Base-by-base conservation (phyloP, 257 asterid species). In the Jacaranda mimosifolia region DNA sequence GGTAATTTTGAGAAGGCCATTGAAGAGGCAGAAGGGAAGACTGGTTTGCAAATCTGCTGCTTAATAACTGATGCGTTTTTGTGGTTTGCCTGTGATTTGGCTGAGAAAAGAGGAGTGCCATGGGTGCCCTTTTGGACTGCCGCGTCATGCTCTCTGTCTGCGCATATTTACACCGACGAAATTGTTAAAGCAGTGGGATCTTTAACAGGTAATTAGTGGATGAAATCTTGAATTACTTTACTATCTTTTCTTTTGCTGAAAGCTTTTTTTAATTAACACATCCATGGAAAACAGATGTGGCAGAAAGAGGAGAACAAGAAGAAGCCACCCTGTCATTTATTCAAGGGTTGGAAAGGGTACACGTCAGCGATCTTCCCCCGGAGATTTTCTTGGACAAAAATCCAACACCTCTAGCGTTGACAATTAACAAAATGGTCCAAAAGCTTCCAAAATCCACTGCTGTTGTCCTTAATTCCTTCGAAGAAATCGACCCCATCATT, bases 101-200 rank as follows among this genome's bases (percentile, higher is more conserved):
- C 96, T 42, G 90, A 82, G 79, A 80, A 83, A 39, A 70, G 82
- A 67, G 80, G 82, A 9, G 82, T 91, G 3, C 94, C 96, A 0
- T 93, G 98, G 97, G 74, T 91, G 69, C 39, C 94, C 3, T 81
- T 87, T 35, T 91, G 97, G 97, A 84, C 95, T 3, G 86, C 91
- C 3, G 92, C 84, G 0, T 72, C 90, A 0, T 80, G 84, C 80
- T 84, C 98, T 5, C 77, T 93, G 1, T 85, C 95, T 1, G 80
- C 85, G 0, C 97, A 93, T 52, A 1, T 84, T 15, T 83, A 89
- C 80, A 88, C 98, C 0, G 89, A 90, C 60, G 73, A 75, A 4
- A 87, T 91, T 69, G 42, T 69, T 3, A 76, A 68, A 62, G 73
- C 81, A 6, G 7, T 72, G 1, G 65, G 46, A 56, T 70, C 80